A percentile compares a stretch with the other conserved stretches of the same genome.
Conservation (phyloP, 176 grass and related monocot species). For the Musa troglodytarum region DNA sequence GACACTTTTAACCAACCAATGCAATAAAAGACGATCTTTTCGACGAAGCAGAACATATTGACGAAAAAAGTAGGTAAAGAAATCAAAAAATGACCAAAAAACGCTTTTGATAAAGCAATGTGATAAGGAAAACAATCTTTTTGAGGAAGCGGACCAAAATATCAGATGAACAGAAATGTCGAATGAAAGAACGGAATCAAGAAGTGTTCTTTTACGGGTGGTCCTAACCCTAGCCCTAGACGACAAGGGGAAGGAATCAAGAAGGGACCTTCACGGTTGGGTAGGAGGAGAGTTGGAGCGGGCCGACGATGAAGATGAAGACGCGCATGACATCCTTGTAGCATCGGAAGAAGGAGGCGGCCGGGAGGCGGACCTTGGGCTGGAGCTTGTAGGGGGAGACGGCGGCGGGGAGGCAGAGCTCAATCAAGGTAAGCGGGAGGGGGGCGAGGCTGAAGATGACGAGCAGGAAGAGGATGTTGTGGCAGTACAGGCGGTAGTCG, state of each 20-base stretch:
- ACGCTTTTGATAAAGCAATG: no score
- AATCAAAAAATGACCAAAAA: no score
- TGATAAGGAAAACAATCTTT: no score
- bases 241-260: neutral
- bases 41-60: no score
- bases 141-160: no score
- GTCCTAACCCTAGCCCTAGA: neutral
- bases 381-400: slow-evolving; percentile 66
- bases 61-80: no score
- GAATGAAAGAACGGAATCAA: no score
- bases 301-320: slow-evolving; percentile 59
- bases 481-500: slow-evolving; percentile 57
- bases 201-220: no score
- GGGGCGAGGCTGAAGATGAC: slow-evolving; percentile 60
- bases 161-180: no score
- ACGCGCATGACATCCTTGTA: slow-evolving; percentile 55
- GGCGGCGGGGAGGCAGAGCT: slow-evolving; percentile 40
- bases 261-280: slow-evolving; percentile 57
- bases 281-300: slow-evolving; percentile 63
- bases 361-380: slow-evolving; percentile 46
- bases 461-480: slow-evolving; percentile 71
- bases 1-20: neutral
- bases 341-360: slow-evolving; percentile 42
- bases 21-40: no score
- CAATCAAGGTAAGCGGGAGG: slow-evolving; percentile 65